Evolutionary conservation across 2,329 filamentous ascomycete genomes (phyloP), one percentile per base, ranked within the genome.

Genomic region (Corniculantispora saksenae): DNA sequence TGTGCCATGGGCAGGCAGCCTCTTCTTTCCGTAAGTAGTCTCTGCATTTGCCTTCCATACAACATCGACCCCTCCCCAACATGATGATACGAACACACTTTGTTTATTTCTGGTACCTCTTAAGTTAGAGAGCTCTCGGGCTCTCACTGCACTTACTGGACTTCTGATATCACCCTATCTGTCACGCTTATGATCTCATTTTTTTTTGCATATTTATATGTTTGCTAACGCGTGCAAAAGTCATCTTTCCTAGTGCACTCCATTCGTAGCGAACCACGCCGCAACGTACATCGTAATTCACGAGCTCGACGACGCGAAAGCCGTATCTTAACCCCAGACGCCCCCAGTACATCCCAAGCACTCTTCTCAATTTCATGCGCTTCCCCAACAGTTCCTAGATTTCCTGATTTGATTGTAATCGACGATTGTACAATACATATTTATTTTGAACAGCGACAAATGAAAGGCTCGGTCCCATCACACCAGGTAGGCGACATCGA

Each of bases 71-170:
- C 56, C 63, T 48, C 54, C 67, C 71, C 76, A 72, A 73, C 72
- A 86, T 93, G 91, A 94, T 94, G 91, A 94, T 85, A 88, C 74
- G 35, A 79, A 78, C 76, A 83, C 83, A 81, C 38, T 43, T 82
- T 83, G 79, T 80, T 82, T 82, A 83, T 90, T 94, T 96, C 92
- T 97, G 93, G 93, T 93, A 97, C 93, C 93, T 97, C 93, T 97
- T 95, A 93, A 93, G 87, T 92, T 90, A 95, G 88, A 83, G 84
- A 38, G 63, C 75, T 76, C 81, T 82, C 78, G 75, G 82, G 80
- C 81, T 84, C 89, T 65, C 63, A 79, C 91, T 94, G 91, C 92
- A 92, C 91, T 86, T 83, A 91, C 82, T 82, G 89, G 90, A 93
- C 91, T 92, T 93, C 91, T 94, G 91, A 94, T 73, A 66, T 70